phyloP scores from a whole-genome alignment of 2,329 filamentous ascomycete genomes.

The Plectosphaerella sp. region DNA sequence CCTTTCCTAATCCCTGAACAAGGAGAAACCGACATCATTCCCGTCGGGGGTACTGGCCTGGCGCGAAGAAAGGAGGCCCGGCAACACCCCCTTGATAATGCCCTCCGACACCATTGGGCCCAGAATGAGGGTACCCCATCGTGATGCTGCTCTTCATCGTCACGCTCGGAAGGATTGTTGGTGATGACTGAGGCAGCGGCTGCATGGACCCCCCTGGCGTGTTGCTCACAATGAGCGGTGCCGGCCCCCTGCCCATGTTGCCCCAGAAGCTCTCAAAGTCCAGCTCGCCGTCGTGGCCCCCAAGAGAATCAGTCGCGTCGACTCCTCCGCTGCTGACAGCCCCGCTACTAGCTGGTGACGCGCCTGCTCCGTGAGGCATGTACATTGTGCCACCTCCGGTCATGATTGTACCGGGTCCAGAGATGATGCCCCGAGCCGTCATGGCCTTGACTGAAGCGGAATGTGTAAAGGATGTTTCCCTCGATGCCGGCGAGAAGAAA shows the following conservation, averaged over 20 bases:
- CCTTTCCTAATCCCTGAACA: neutral
- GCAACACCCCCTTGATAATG: neutral
- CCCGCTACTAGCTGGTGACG: slow-evolving; percentile 11
- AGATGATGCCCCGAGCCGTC: slow-evolving; percentile 2
- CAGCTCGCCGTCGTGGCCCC: slow-evolving; percentile 24
- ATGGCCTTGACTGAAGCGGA: neutral
- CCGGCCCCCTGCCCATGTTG: neutral
- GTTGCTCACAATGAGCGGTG: neutral
- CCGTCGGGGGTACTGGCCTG: neutral
- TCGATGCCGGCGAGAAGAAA: slow-evolving; percentile 16
- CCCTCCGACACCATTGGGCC: neutral
- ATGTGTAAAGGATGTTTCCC: slow-evolving; percentile 1
- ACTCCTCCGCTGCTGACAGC: slow-evolving; percentile 8
- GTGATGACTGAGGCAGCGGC: too few species aligned
- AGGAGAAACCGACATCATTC: neutral
- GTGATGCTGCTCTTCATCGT: neutral
- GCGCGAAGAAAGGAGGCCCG: neutral
- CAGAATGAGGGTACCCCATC: neutral
- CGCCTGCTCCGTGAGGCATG: slow-evolving; percentile 4
- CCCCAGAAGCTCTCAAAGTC: slow-evolving; percentile 32
- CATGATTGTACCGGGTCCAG: slow-evolving; percentile 8
- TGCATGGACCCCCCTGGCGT: too few species aligned
- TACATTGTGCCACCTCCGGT: slow-evolving; percentile 5
- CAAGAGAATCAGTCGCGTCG: slow-evolving; percentile 10
- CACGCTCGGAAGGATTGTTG: too few species aligned